Evolutionary conservation across 129 eudicot species (phyloP), one percentile per base, ranked within the genome.

Genomic region (Flaveria trinervia): DNA sequence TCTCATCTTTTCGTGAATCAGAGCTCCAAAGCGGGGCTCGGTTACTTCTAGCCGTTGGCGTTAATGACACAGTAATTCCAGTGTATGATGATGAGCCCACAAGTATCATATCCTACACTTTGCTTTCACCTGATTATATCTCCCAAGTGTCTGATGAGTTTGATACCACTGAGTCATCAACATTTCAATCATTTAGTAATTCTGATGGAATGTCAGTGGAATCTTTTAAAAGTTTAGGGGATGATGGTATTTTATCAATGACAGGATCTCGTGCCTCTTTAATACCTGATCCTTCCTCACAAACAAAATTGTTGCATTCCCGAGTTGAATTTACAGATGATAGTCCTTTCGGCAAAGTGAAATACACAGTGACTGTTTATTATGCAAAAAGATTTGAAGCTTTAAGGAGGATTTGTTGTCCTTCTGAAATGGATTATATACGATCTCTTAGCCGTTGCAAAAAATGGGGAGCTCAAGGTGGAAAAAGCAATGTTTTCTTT

Each of bases 381-480:
- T 88, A 81, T 68, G 96, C 97, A 2, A 89, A 89, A 75, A 84
- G 86, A 15, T 95, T 95, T 78, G 99, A 91, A 69, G 92, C 91
- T 54, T 79, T 95, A 79, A 88, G 99, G 84, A 86, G 82, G 86
- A 86, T 95, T 17, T 89, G 92, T 72, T 95, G 99, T 57, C 97
- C 99, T 48, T 89, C 99, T 48, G 97, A 91, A 83, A 61, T 89
- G 82, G 99, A 95, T 76, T 91, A 81, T 72, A 48, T 86, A 60
- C 77, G 96, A 75, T 95, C 99, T 59, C 83, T 95, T 14, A 89
- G 97, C 76, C 90, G 97, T 54, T 95, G 99, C 74, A 95, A 95
- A 86, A 95, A 95, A 75, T 95, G 99, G 99, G 99, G 99, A 12
- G 99, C 99, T 20, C 99, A 95, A 83, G 99, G 99, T 80, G 99